Conservation (phyloP, 306 rosid genomes). For the Corylus avellana region DNA sequence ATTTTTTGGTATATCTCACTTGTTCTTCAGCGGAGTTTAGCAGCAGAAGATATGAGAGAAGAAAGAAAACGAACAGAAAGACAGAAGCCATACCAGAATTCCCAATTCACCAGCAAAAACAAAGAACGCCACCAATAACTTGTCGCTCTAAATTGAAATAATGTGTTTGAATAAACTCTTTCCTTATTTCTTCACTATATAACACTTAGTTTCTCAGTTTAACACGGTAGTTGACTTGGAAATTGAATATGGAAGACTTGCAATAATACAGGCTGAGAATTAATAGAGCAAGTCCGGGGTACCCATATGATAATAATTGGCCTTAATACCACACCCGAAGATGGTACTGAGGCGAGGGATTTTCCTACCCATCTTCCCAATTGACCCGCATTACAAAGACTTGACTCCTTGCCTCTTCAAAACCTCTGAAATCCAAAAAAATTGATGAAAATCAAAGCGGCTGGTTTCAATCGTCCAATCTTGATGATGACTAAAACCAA, state of each 20-base stretch:
- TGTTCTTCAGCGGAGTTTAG: background rate
- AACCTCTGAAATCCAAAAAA: background rate
- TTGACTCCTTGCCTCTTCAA: constrained; percentile 23
- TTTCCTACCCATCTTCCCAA: constrained; percentile 21
- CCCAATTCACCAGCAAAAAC: background rate
- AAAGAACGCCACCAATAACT: background rate
- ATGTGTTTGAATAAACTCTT: no score
- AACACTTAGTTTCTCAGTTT: background rate
- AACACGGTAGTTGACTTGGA: background rate
- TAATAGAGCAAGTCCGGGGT: background rate
- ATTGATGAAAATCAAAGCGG: background rate
- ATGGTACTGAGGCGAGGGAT: background rate
- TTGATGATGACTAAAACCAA: constrained; percentile 1
- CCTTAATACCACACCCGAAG: background rate
- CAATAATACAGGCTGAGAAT: background rate
- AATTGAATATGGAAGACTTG: constrained; percentile 1
- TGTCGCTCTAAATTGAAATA: no score
- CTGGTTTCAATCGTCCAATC: background rate
- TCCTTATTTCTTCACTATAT: background rate
- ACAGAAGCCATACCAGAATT: background rate
- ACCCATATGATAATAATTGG: background rate
- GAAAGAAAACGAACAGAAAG: background rate
- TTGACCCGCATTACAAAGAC: constrained; percentile 28
- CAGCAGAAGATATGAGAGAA: background rate
- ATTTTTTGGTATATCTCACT: background rate